Evolutionary conservation across 805 yeast genomes (phyloP).

Genomic region (Ogataea pini): DNA sequence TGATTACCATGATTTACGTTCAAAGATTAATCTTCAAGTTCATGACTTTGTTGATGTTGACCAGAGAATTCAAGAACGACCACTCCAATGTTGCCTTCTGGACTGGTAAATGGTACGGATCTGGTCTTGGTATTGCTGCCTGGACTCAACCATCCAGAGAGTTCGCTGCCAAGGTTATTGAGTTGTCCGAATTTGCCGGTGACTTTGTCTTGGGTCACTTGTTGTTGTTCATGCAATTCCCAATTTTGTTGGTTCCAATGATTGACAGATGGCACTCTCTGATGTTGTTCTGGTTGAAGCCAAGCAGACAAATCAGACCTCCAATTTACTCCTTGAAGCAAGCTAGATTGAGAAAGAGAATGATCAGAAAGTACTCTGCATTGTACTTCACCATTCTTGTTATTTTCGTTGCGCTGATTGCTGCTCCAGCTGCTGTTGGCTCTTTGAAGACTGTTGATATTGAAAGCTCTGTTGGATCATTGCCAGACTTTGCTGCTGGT

Average conservation of each 20-base stretch:
- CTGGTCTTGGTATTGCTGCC: slow-evolving; percentile 91
- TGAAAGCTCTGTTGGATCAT: slow-evolving; percentile 33
- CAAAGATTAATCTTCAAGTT: slow-evolving; percentile 87
- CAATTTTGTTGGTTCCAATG: slow-evolving; percentile 79
- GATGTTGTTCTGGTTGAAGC: slow-evolving; percentile 98
- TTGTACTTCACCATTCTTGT: slow-evolving; percentile 72
- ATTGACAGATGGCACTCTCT: slow-evolving; percentile 97
- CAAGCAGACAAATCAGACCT: slow-evolving; percentile 94
- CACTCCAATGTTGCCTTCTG: slow-evolving; percentile 98
- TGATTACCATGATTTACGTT: slow-evolving; percentile 77
- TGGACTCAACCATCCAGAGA: slow-evolving; percentile 96
- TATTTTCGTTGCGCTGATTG: slow-evolving; percentile 72
- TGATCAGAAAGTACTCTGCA: slow-evolving; percentile 90
- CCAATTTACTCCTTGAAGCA: slow-evolving; percentile 97
- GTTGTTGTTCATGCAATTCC: slow-evolving; percentile 84
- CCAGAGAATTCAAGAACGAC: slow-evolving; percentile 96
- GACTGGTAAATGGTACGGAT: slow-evolving; percentile 99
- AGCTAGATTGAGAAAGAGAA: slow-evolving; percentile 93
- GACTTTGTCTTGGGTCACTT: slow-evolving; percentile 94
- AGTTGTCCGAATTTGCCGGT: slow-evolving; percentile 93
- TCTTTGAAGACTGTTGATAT: slow-evolving; percentile 43
- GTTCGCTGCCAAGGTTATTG: slow-evolving; percentile 89
- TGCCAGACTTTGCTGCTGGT: slow-evolving; percentile 50
- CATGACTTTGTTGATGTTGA: slow-evolving; percentile 73
- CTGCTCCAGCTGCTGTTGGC: slow-evolving; percentile 88